Conservation (phyloP, 805 yeast genomes). For the Candida insectorum region DNA sequence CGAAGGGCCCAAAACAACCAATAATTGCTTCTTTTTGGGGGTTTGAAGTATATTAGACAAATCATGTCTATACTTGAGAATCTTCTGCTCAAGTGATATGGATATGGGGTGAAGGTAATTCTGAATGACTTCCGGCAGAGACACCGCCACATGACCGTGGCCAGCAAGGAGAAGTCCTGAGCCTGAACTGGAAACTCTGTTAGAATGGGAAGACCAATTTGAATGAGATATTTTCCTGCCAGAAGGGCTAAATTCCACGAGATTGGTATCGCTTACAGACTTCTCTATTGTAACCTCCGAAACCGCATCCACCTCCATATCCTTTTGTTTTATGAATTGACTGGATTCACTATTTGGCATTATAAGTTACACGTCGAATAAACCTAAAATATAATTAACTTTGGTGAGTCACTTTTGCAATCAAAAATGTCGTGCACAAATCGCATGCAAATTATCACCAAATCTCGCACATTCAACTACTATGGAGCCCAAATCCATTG, state of each 20-base stretch:
- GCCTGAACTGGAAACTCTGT: conserved; percentile 6
- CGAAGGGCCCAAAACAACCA: conserved; percentile 42
- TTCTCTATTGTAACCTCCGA: no score
- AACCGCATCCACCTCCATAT: no score
- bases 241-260: no score
- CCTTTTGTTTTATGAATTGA: no score
- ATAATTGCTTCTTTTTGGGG: conserved; percentile 15
- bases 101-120: conserved; percentile 35
- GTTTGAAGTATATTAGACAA: conserved; percentile 15
- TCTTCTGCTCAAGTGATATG: conserved; percentile 21
- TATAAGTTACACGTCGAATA: no score
- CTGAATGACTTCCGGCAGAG: conserved; percentile 45
- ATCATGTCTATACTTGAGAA: conserved; percentile 25
- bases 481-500: conserved; percentile 43
- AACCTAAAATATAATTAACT: no score
- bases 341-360: no score
- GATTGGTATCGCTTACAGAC: no score
- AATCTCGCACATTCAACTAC: neutral
- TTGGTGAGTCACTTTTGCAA: no score
- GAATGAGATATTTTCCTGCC: no score
- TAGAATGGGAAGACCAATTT: conserved; percentile 5
- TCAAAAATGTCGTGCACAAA: no score
- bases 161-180: conserved; percentile 22
- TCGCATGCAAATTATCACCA: no score
- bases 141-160: conserved; percentile 33